Evolutionary conservation across 1,284 basidiomycete genomes (phyloP), one percentile per base, ranked within the genome.

Genomic region (Sporisorium exsertum): DNA sequence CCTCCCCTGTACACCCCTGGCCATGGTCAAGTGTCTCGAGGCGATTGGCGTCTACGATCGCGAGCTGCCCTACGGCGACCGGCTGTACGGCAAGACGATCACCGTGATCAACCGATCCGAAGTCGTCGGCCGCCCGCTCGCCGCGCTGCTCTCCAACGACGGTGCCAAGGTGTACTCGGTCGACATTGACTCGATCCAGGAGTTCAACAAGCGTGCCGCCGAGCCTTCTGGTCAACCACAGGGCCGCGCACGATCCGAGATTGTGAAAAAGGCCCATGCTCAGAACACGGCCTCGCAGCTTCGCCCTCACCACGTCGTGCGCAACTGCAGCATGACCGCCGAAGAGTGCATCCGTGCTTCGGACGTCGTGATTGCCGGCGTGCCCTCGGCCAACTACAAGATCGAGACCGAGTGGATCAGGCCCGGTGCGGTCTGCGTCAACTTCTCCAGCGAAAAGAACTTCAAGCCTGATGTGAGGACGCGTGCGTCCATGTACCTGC

Each of bases 41-140:
- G 89, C 92, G 77, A 88, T 93, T 49, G 93, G 94, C 15, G 94
- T 97, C 16, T 99, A 99, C 88, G 97, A 97, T 87, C 91, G 87
- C 76, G 89, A 97, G 63, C 88, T 98, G 27, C 91, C 92, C 1
- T 98, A 97, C 85, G 96, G 96, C 22, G 95, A 97, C 86, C 91
- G 95, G 27, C 94, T 95, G 5, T 94, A 95, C 81, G 96, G 96
- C 16, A 94, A 91, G 85, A 96, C 92, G 1, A 88, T 99, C 77
- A 95, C 95, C 5, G 92, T 99, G 40, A 93, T 99, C 83, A 99
- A 99, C 87, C 94, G 94, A 72, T 97, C 94, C 45, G 96, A 98
- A 86, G 96, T 98, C 22, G 96, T 98, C 22, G 96, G 96, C 26
- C 89, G 96, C 59, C 96, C 96, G 2, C 89, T 98, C 10, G 96